Evolutionary conservation across 2,329 filamentous ascomycete genomes (phyloP).

Genomic region (Elsinoe necatrix): DNA sequence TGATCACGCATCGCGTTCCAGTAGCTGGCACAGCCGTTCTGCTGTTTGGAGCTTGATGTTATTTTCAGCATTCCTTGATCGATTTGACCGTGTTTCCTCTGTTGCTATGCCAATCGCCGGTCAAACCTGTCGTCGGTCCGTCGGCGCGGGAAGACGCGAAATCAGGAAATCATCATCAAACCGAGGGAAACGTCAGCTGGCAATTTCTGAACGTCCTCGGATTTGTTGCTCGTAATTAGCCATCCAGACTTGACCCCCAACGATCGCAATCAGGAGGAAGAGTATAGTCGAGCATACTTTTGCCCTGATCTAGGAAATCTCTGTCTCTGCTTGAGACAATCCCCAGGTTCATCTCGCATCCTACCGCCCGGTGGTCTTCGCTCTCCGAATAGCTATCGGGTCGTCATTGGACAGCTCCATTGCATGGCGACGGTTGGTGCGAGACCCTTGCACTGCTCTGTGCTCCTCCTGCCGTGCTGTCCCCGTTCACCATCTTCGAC

Average conservation of each 20-base stretch:
- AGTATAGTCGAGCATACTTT: neutral
- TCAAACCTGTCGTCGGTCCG: neutral
- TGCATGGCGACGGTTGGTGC: slow-evolving; percentile 6
- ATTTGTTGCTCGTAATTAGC: slow-evolving; percentile 12
- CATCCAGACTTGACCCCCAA: neutral
- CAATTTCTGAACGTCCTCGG: neutral
- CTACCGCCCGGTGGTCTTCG: neutral
- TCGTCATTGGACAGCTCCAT: slow-evolving; percentile 5
- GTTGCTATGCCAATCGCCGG: slow-evolving; percentile 10
- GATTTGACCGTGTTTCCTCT: neutral
- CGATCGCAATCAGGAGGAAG: neutral
- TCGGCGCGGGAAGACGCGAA: neutral
- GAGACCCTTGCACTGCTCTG: slow-evolving; percentile 4
- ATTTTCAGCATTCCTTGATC: slow-evolving; percentile 2
- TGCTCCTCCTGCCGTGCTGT: slow-evolving; percentile 5
- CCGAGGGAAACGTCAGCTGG: slow-evolving; percentile 9
- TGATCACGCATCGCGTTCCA: neutral
- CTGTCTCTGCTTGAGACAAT: slow-evolving; percentile 2
- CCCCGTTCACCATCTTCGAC: neutral
- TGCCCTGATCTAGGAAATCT: neutral
- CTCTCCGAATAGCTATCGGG: neutral
- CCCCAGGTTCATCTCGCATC: neutral
- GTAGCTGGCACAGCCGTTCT: neutral
- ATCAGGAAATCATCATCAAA: neutral
- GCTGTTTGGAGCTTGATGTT: neutral